Conservation (phyloP, 2,329 filamentous ascomycete species). For the Bipolaris oryzae region DNA sequence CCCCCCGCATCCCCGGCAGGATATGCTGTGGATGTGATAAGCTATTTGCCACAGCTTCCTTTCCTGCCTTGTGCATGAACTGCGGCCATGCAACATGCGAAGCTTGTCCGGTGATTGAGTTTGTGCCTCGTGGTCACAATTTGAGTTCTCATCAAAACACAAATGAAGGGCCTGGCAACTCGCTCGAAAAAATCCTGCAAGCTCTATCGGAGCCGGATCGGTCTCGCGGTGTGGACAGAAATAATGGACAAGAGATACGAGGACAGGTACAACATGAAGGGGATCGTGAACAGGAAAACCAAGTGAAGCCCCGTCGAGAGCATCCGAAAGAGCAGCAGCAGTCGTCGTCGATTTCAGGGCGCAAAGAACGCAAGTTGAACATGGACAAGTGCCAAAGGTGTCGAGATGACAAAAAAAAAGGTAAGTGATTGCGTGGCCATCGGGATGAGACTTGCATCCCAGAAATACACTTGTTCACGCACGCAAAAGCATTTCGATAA, state of each 20-base stretch:
- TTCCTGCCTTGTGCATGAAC: background rate
- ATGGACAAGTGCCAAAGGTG: constrained; percentile 2
- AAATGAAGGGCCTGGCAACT: background rate
- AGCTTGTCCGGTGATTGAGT: background rate
- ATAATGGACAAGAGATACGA: background rate
- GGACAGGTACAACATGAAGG: background rate
- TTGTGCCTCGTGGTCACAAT: background rate
- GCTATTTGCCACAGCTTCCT: background rate
- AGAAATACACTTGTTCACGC: no score
- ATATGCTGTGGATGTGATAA: background rate
- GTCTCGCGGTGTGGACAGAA: background rate
- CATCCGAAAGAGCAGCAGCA: background rate
- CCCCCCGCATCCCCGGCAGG: no score
- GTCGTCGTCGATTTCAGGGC: background rate
- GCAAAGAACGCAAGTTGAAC: background rate
- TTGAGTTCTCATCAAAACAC: background rate
- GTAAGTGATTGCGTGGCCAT: background rate
- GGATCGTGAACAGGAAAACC: background rate
- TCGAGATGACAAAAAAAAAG: background rate
- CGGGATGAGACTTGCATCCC: no score
- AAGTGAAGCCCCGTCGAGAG: no score
- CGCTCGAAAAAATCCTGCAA: background rate
- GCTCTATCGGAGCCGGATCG: background rate
- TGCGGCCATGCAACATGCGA: background rate
- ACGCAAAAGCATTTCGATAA: background rate